Evolutionary conservation across 257 asterid genomes (phyloP).

Genomic region (Solanum acaule): DNA sequence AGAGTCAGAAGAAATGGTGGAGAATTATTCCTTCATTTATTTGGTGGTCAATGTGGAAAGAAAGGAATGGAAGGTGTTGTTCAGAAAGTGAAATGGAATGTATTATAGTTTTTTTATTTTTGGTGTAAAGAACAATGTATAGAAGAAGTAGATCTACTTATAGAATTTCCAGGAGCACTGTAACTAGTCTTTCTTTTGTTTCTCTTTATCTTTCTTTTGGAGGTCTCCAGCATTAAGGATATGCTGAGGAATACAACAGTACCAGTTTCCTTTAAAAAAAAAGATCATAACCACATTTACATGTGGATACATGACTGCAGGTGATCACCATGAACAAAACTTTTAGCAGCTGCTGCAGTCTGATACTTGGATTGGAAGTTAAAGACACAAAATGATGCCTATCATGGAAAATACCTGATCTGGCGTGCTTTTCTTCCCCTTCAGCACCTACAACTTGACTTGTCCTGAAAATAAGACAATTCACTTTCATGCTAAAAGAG

Average conservation of each 20-base stretch:
- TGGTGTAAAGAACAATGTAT: neutral
- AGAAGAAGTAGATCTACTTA: neutral
- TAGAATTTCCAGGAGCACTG: neutral
- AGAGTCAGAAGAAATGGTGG: neutral
- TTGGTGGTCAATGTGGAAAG: neutral
- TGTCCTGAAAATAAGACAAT: neutral
- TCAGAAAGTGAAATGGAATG: neutral
- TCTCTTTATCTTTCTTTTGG: neutral
- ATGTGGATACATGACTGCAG: neutral
- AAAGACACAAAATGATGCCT: neutral
- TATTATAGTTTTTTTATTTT: too few relatives aligned
- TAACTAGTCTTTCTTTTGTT: neutral
- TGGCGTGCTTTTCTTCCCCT: neutral
- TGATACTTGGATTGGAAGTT: neutral
- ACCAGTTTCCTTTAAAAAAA: neutral
- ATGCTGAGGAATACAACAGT: neutral
- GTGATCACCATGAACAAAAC: neutral
- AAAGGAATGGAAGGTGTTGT: neutral
- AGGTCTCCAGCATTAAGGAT: neutral
- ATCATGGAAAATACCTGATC: slow-evolving; percentile 2
- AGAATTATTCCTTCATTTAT: too few relatives aligned
- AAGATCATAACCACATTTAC: neutral
- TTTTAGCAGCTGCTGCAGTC: neutral
- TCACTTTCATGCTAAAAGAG: neutral
- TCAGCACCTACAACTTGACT: neutral